These are phyloP conservation scores for Chenopodium quinoa DNA, from an alignment of 148 eudicot genomes.

Conservation along the genomic window DNA sequence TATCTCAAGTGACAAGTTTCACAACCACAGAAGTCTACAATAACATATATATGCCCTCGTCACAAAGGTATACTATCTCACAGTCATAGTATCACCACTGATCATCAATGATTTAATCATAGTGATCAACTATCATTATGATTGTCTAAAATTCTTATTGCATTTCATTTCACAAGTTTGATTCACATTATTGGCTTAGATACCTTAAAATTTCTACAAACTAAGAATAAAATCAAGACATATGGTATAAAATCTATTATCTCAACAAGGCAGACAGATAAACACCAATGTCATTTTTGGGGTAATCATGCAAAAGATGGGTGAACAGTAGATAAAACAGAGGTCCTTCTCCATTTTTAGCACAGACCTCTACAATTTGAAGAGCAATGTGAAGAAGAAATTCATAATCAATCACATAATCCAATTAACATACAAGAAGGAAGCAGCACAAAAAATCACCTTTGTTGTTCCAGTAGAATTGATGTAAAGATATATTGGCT, in stretches of 20 bases:
- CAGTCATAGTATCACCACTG: neutral
- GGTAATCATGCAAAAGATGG: neutral
- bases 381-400: conserved; percentile 5
- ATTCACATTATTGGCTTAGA: neutral
- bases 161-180: neutral
- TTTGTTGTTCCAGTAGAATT: conserved; percentile 88
- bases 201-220: neutral
- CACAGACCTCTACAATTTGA: neutral
- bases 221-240: neutral
- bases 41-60: neutral
- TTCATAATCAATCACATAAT: conserved; percentile 10
- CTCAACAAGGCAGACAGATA: neutral
- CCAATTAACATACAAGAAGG: conserved; percentile 2
- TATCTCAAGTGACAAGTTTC: neutral
- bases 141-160: neutral
- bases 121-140: neutral
- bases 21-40: neutral
- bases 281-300: neutral
- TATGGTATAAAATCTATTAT: neutral
- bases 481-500: conserved; percentile 88
- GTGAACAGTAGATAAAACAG: neutral
- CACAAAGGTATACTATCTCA: neutral
- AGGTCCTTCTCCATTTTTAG: neutral
- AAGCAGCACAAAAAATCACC: conserved; percentile 35
- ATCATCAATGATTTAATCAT: neutral